A percentile compares a stretch with the other conserved stretches of the same genome.
Evolutionary conservation across 2,329 filamentous ascomycete species (phyloP).

Genomic region (Fusarium euwallaceae): DNA sequence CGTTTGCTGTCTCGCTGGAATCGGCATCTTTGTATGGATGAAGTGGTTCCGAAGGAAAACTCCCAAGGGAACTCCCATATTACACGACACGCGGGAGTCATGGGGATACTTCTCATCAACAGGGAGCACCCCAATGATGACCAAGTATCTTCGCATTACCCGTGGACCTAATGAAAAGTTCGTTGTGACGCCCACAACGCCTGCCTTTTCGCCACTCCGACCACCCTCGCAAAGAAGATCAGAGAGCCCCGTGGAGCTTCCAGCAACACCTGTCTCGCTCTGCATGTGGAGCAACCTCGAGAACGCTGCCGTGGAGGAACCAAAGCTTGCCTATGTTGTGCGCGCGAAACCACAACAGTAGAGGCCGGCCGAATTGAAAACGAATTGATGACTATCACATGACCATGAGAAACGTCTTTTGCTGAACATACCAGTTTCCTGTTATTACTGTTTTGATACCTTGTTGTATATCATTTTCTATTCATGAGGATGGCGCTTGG

Average conservation of each 20-base stretch:
- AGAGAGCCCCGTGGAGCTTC: conserved; percentile 42
- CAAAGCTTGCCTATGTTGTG: conserved; percentile 45
- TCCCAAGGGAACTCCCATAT: conserved; percentile 7
- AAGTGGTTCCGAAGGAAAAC: conserved; percentile 43
- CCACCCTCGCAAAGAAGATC: conserved; percentile 13
- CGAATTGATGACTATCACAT: conserved; percentile 30
- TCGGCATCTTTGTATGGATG: conserved; percentile 45
- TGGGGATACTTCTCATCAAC: conserved; percentile 41
- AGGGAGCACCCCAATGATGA: conserved; percentile 24
- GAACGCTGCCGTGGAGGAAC: conserved; percentile 44
- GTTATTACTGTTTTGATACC: conserved; percentile 1
- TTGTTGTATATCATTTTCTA: conserved; percentile 13
- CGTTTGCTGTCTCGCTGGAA: conserved; percentile 38
- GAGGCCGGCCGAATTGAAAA: neutral
- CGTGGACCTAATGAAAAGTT: conserved; percentile 46
- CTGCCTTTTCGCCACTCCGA: conserved; percentile 35
- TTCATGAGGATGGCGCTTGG: neutral
- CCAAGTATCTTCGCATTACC: conserved; percentile 36
- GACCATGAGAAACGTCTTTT: conserved; percentile 28
- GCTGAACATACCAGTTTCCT: conserved; percentile 14
- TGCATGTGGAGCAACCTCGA: conserved; percentile 47
- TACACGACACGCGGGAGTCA: conserved; percentile 20
- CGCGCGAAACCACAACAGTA: conserved; percentile 24
- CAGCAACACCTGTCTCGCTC: conserved; percentile 45
- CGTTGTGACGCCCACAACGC: conserved; percentile 41